Percentiles rank a stretch among this genome's conserved stretches.
Conservation (phyloP, 345 rosid species). For the Citrus sp. region DNA sequence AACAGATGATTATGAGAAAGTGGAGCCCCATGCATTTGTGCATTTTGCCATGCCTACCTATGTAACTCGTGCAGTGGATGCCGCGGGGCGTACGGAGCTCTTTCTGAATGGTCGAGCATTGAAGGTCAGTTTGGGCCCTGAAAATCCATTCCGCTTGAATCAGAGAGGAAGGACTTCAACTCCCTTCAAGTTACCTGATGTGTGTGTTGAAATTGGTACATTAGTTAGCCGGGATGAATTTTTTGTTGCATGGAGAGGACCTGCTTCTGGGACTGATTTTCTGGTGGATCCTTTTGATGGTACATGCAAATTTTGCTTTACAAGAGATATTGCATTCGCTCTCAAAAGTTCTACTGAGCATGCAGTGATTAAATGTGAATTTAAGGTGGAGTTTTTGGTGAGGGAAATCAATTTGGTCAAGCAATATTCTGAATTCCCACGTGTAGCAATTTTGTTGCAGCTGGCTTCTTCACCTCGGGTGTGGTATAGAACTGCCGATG, state of each 20-base stretch:
- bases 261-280: slow-evolving; percentile 55
- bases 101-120: slow-evolving; percentile 37
- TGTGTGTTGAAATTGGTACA: slow-evolving; percentile 62
- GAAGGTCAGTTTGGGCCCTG: slow-evolving; percentile 74
- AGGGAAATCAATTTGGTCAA: slow-evolving; percentile 58
- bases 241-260: slow-evolving; percentile 67
- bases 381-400: slow-evolving; percentile 76
- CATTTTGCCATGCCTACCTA: slow-evolving; percentile 65
- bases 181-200: slow-evolving; percentile 57
- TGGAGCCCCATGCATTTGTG: slow-evolving; percentile 84
- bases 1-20: slow-evolving; percentile 44
- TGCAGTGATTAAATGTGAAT: slow-evolving; percentile 75
- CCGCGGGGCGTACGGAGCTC: slow-evolving; percentile 44
- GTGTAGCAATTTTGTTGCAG: slow-evolving; percentile 55
- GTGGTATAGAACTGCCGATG: slow-evolving; percentile 87
- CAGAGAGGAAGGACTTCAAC: slow-evolving; percentile 54
- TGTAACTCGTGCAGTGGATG: slow-evolving; percentile 16
- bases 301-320: slow-evolving; percentile 68
- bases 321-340: slow-evolving; percentile 58
- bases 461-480: slow-evolving; percentile 69
- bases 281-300: slow-evolving; percentile 84
- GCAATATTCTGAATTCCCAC: slow-evolving; percentile 34
- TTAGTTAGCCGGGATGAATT: slow-evolving; percentile 50
- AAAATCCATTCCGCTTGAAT: slow-evolving; percentile 56
- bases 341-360: slow-evolving; percentile 40